Evolutionary conservation across 768 basidiomycete species (phyloP), one percentile per base, ranked within the genome.

Genomic region (Vararia minispora): DNA sequence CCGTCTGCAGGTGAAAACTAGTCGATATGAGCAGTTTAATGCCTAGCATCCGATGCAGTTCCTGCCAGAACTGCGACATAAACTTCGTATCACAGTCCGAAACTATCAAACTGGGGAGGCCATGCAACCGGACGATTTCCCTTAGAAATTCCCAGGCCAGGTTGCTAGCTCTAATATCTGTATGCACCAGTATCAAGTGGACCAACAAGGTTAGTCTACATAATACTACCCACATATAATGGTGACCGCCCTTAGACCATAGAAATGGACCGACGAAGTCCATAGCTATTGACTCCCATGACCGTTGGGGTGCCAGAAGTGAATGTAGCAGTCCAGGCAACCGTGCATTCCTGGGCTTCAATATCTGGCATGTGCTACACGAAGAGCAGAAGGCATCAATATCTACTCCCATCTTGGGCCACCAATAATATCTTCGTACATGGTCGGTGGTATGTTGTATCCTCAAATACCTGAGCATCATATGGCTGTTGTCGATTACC

Each of bases 1-100:
- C 62, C 1, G 60, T 67, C 35, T 67, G 61, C 0, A 61, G 65
- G 36, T 68, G 66, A 39, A 59, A 67, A 0, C 60, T 58, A 4
- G 52, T 62, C 3, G 51, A 65, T 55, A 66, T 58, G 0, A 51
- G 33, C 0, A 64, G 46, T 20, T 55, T 52, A 1, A 39, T 42
- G 3, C 52, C 49, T 8, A 52, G 24, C 1, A 40, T n/a, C 20
- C 22, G 12, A 26, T 46, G 37, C 9, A 54, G 32, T n/a, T 41
- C 49, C 6, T 25, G 34, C 62, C 62, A 64, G 42, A 57, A 55
- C 6, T 28, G 11, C 2, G 45, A 45, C 4, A 50, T 55, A 42
- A 58, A 60, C 25, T 60, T 53, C 2, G 53, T 41, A 20, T 58
- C 55, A 11, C 56, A 30, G 28, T 66, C 62, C 21, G 56, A 55